Evolutionary conservation across 495 filamentous ascomycete genomes (phyloP), one percentile per base, ranked within the genome.

Genomic region (Daldinia grandis): DNA sequence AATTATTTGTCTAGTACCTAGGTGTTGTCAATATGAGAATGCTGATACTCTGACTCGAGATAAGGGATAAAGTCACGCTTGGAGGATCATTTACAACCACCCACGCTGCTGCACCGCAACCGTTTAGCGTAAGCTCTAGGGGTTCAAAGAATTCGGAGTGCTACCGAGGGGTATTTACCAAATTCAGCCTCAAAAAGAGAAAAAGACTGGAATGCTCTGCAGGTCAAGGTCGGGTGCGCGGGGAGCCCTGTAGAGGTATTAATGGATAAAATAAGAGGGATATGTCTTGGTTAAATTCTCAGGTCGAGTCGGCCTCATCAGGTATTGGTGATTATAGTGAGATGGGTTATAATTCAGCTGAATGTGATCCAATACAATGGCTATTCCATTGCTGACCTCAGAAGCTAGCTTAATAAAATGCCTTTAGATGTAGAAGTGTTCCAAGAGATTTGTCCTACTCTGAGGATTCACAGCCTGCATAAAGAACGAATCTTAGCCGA

Each of bases 241-340:
- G 30, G 15, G 50, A 17, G 33, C 12, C 37, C 24, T 37, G 38
- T 27, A 47, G 14, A 58, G 38, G 62, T 53, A 62, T 58, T 37
- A 5, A 58, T 51, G 35, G 49, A 61, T 64, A 69, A 60, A 59
- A 7, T 60, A 64, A 56, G 51, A n/a, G 27, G 53, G 15, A 58
- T 54, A 67, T 72, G 69, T 72, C 50, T 72, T 60, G 40, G 49
- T 54, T 50, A 61, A 72, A 72, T 72, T 72, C 69, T 53, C 58
- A 58, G 15, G 50, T 61, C 47, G 27, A 25, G 47, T 33, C 5
- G 1, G 53, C 30, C 28, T 31, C 14, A 14, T 14, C 7, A 21
- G n/a, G 0, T 50, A n/a, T 44, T 64, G 31, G 2, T 14, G 15
- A 44, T 55, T 35, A 38, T 28, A 25, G 17, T 27, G 50, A 30